Conservation (phyloP, 1,284 basidiomycete genomes). For the Uromyces viciae-fabae region DNA sequence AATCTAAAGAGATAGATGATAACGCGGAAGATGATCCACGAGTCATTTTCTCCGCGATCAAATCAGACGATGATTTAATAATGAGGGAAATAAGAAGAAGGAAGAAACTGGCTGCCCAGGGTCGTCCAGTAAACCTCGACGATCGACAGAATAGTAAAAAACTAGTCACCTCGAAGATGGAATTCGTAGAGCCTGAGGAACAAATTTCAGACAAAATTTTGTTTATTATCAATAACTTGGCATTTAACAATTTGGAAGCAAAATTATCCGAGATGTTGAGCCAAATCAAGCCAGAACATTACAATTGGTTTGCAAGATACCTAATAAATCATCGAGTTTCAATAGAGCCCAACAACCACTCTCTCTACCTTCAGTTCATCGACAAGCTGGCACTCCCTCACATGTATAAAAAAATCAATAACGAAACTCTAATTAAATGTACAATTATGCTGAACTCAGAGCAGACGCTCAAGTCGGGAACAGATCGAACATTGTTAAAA, state of each 20-base stretch:
- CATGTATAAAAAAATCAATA: constrained; percentile 70
- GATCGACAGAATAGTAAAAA: constrained; percentile 56
- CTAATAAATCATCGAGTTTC: constrained; percentile 92
- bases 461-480: constrained; percentile 74
- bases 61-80: constrained; percentile 38
- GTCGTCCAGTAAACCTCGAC: not conserved
- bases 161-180: constrained; percentile 59
- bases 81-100: constrained; percentile 29
- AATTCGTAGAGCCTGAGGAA: constrained; percentile 70
- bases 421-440: constrained; percentile 89
- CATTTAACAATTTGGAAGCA: constrained; percentile 83
- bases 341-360: constrained; percentile 95
- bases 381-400: constrained; percentile 69
- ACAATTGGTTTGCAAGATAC: constrained; percentile 96
- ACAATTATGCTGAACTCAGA: constrained; percentile 84
- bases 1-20: constrained; percentile 6
- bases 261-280: constrained; percentile 80
- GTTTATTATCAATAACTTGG: constrained; percentile 97
- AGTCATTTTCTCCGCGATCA: constrained; percentile 26
- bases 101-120: constrained; percentile 19
- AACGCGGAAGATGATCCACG: constrained; percentile 5
- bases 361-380: constrained; percentile 87
- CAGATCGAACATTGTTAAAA: constrained; percentile 83
- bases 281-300: constrained; percentile 73
- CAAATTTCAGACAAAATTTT: constrained; percentile 88